phyloP scores from a whole-genome alignment of 75 land plant genomes.

The Picea sitchensis region DNA sequence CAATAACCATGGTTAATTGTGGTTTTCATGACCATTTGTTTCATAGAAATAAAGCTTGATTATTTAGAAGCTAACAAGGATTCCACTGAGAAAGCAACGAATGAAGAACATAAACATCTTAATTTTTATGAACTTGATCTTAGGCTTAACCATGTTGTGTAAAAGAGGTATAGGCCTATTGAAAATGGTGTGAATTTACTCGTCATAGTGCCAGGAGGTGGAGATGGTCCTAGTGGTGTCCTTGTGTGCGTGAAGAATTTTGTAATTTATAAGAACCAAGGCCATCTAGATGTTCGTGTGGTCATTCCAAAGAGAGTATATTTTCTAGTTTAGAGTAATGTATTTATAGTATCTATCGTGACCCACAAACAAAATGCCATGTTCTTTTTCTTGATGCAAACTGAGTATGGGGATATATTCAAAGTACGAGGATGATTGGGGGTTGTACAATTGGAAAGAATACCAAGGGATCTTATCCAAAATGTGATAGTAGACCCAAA shows the following conservation, averaged over 20 bases:
- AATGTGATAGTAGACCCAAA: no score
- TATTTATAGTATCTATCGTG: no score
- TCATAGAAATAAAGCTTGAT: conserved; percentile 96
- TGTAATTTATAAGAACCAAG: conserved; percentile 94
- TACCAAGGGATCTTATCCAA: no score
- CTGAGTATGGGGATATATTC: no score
- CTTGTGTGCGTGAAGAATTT: conserved; percentile 97
- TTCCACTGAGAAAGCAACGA: conserved; percentile 79
- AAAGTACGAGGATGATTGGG: no score
- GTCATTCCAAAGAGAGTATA: conserved; percentile 76
- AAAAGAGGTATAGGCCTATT: conserved; percentile 90
- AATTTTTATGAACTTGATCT: conserved; percentile 96
- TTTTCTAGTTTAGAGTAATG: no score
- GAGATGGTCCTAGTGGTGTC: conserved; percentile 93
- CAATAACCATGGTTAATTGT: conserved; percentile 84
- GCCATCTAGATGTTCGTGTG: conserved; percentile 82
- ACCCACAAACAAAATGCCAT: no score
- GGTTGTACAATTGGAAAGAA: no score
- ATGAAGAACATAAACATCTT: conserved; percentile 91
- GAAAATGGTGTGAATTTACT: conserved; percentile 96
- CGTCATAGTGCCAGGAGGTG: conserved; percentile 94
- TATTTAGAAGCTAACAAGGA: conserved; percentile 95
- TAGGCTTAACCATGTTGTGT: conserved; percentile 88
- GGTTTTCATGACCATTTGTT: conserved; percentile 93
- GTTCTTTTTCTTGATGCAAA: no score